These are phyloP conservation scores for Posidonia oceanica DNA, from an alignment of 116 monocot genomes.

Conservation along the genomic window DNA sequence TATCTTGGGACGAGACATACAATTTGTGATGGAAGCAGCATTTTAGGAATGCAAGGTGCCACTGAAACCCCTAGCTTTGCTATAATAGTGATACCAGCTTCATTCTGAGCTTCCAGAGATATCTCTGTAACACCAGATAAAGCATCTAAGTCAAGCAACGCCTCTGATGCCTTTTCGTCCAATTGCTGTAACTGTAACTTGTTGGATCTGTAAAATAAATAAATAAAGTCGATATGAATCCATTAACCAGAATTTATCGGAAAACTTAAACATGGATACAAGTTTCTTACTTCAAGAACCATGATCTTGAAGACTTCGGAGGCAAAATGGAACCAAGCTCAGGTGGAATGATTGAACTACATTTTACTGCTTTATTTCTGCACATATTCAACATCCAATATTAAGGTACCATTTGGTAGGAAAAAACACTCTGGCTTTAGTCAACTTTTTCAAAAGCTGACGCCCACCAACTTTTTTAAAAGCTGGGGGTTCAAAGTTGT, in stretches of 20 bases:
- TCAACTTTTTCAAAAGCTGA: no score
- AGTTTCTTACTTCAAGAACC: constrained; percentile 65
- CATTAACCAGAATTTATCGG: background rate
- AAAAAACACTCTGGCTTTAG: no score
- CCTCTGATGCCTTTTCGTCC: constrained; percentile 28
- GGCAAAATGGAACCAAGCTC: constrained; percentile 53
- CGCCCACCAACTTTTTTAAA: no score
- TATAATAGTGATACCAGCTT: constrained; percentile 19
- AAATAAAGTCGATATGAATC: background rate
- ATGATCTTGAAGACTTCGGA: constrained; percentile 55
- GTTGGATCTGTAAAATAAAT: constrained; percentile 39
- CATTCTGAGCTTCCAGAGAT: constrained; percentile 36
- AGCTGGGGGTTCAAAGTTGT: no score
- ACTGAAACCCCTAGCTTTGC: constrained; percentile 59
- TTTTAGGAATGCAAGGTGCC: constrained; percentile 23
- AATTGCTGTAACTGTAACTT: constrained; percentile 41
- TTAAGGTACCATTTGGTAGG: background rate
- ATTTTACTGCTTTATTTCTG: constrained; percentile 30
- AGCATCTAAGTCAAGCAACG: constrained; percentile 49
- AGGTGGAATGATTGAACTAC: constrained; percentile 26
- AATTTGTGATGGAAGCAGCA: constrained; percentile 36
- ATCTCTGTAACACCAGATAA: constrained; percentile 77
- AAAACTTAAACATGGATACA: background rate
- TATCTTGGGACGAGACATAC: constrained; percentile 62
- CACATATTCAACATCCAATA: background rate